Evolutionary conservation across 2,329 filamentous ascomycete genomes (phyloP).

Genomic region (Coniella lustricola): DNA sequence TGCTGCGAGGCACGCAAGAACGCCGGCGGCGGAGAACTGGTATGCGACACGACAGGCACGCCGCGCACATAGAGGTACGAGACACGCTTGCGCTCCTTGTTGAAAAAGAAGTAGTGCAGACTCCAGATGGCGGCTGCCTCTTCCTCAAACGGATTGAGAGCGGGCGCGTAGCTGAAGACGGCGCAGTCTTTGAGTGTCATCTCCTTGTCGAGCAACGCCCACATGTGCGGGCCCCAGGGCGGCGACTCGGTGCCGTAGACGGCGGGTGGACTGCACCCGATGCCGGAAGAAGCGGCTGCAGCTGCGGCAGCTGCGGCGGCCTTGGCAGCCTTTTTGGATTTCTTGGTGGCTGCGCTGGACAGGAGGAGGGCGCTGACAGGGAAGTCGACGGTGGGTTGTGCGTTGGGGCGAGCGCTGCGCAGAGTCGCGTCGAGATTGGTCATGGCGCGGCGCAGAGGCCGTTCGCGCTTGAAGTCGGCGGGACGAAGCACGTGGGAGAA

Average conservation of each 20-base stretch:
- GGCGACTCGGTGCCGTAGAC: conserved; percentile 28
- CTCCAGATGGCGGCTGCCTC: conserved; percentile 94
- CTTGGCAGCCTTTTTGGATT: conserved; percentile 27
- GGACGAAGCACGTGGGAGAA: conserved; percentile 89
- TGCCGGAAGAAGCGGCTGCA: conserved; percentile 33
- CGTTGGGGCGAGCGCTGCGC: conserved; percentile 69
- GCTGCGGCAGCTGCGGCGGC: conserved; percentile 31
- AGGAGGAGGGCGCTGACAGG: conserved; percentile 33
- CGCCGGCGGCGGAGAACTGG: conserved; percentile 42
- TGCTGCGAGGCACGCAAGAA: conserved; percentile 17
- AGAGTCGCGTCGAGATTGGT: conserved; percentile 81
- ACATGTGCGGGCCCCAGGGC: conserved; percentile 84
- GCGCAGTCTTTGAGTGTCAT: conserved; percentile 87
- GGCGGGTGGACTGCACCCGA: conserved; percentile 36
- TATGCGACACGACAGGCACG: conserved; percentile 66
- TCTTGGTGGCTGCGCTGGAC: conserved; percentile 25
- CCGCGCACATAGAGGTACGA: conserved; percentile 90
- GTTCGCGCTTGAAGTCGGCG: conserved; percentile 81
- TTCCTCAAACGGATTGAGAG: conserved; percentile 84
- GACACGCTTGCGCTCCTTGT: conserved; percentile 83
- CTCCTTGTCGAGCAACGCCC: conserved; percentile 87
- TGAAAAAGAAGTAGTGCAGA: conserved; percentile 96
- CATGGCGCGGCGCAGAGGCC: conserved; percentile 73
- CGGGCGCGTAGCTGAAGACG: conserved; percentile 82
- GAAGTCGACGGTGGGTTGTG: conserved; percentile 36